These are phyloP conservation scores for Salix udensis DNA, from an alignment of 345 rosid species.

Conservation along the genomic window DNA sequence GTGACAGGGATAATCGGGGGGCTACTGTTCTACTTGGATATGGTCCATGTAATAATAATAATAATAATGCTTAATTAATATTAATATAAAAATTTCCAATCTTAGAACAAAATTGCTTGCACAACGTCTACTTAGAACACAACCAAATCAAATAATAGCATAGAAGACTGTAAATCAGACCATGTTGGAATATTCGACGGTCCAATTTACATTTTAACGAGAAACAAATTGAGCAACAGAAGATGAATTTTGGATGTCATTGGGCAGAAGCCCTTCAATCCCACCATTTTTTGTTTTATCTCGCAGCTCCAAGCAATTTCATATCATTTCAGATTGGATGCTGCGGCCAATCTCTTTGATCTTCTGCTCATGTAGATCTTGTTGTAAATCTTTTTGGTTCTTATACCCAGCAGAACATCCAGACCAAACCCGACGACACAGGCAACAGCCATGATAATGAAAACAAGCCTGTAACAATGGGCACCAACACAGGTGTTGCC, in stretches of 20 bases:
- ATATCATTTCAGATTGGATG: constrained; percentile 7
- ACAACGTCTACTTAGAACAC: background rate
- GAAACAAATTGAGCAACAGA: background rate
- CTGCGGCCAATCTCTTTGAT: constrained; percentile 30
- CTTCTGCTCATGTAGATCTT: constrained; percentile 53
- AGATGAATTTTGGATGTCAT: background rate
- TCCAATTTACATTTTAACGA: background rate
- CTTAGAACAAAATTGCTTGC: background rate
- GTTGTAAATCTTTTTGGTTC: constrained; percentile 58
- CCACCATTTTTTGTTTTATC: background rate
- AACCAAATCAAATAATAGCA: background rate
- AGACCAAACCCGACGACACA: constrained; percentile 65
- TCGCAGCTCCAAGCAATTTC: background rate
- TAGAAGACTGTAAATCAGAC: background rate
- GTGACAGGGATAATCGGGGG: too few species aligned
- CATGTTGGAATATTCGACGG: background rate
- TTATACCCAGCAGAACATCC: constrained; percentile 53
- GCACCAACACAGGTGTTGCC: constrained; percentile 87
- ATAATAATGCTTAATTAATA: too few species aligned
- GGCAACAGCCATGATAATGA: constrained; percentile 62
- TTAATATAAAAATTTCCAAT: background rate
- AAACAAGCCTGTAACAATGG: constrained; percentile 78
- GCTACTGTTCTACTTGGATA: too few species aligned
- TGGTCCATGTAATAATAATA: too few species aligned
- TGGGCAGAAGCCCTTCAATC: constrained; percentile 24